phyloP scores from a whole-genome alignment of 2,329 filamentous ascomycete genomes.

The Xylariales sp. region DNA sequence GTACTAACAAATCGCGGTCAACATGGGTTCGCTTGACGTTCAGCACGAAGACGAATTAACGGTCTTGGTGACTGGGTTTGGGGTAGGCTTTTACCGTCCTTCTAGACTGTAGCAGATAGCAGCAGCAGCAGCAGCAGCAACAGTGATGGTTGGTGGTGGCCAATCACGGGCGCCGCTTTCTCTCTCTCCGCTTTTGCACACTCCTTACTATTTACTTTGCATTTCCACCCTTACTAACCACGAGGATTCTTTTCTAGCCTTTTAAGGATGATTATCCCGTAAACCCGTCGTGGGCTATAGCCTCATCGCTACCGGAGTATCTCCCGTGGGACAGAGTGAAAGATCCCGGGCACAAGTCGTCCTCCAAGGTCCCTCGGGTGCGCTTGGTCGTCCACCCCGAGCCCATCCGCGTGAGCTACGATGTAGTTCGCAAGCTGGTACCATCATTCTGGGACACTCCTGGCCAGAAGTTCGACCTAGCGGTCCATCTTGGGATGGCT shows the following conservation, averaged over 20 bases:
- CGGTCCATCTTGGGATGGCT: conserved; percentile 80
- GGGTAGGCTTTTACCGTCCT: neutral
- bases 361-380: conserved; percentile 39
- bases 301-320: conserved; percentile 59
- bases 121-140: no score
- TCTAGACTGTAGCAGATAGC: no score
- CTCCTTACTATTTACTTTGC: conserved; percentile 15
- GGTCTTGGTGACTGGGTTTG: neutral
- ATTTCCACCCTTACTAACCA: no score
- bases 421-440: conserved; percentile 57
- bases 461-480: conserved; percentile 47
- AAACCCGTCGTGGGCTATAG: conserved; percentile 82
- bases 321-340: conserved; percentile 50
- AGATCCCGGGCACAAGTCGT: conserved; percentile 28
- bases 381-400: conserved; percentile 61
- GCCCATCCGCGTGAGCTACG: conserved; percentile 69
- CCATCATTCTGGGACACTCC: conserved; percentile 56
- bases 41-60: neutral
- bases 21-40: neutral
- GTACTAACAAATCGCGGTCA: no score
- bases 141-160: neutral
- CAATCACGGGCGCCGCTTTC: conserved; percentile 1
- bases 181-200: conserved; percentile 4
- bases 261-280: conserved; percentile 68
- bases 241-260: no score